Base-by-base conservation (phyloP, 2,329 filamentous ascomycete genomes). In the Talaromyces marneffei region DNA sequence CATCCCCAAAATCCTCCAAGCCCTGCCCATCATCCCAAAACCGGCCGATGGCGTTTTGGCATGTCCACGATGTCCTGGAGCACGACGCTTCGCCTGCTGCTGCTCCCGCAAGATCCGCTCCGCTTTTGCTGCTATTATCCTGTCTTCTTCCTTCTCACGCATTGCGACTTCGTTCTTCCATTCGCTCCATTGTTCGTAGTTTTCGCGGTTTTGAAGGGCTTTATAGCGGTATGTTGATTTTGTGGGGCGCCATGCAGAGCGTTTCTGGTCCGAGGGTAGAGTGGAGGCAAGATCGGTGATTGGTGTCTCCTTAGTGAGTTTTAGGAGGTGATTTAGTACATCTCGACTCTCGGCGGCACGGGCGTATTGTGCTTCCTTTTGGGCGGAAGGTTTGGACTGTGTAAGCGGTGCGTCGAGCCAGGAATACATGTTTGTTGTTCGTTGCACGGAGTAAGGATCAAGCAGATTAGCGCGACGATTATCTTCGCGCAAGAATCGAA, bases 141-240 rank as follows among this genome's bases (percentile, higher is more conserved):
- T 67, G 39, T 75, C 72, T 44, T 76, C 74, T 59, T 74, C 71
- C 52, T 72, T 71, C 63, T 74, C 71, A 29, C 74, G 68, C 58
- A 68, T 63, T 23, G 73, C 74, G 56, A 78, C 73, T 23, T 78
- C 76, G 27, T 77, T 70, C 58, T 72, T 72, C 76, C 76, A 78
- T 66, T 77, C 75, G 16, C 73, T 69, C 77, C 78, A 79, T 60
- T 75, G 75, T 63, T 79, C 77, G 64, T 77, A 78, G 52, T 78
- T 72, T 63, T 79, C 78, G 35, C 77, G 75, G 57, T 78, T 77
- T 40, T 74, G 73, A 6, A 79, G 73, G 4, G 77, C 71, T 61
- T 76, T 75, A 65, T 79, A 79, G 9, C 74, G 70, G 18, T 76
- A 72, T 29, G 76, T 78, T 20, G 75, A 72, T 57, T 78, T 77